These are phyloP conservation scores for Paspalum vaginatum DNA, from an alignment of 176 grass and related monocot genomes.

Conservation along the genomic window DNA sequence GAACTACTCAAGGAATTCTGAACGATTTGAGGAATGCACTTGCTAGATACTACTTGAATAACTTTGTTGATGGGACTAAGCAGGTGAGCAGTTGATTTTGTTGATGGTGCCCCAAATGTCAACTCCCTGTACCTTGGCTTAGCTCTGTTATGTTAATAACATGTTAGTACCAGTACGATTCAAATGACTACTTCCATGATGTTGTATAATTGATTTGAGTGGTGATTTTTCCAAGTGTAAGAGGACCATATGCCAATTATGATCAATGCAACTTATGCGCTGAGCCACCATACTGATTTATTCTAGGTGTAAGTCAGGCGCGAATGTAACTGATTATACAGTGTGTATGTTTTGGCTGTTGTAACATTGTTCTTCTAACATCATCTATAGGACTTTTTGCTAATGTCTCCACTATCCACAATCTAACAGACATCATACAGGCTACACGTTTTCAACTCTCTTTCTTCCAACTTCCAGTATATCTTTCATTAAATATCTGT, in stretches of 20 bases:
- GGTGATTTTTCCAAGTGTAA: neutral
- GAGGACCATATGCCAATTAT: constrained; percentile 21
- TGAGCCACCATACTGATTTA: too few species aligned
- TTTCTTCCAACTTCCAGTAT: constrained; percentile 18
- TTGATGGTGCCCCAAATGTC: neutral
- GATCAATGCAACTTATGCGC: neutral
- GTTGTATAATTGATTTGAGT: constrained; percentile 2
- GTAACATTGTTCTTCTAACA: neutral
- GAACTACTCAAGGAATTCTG: constrained; percentile 77
- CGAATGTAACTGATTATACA: too few species aligned
- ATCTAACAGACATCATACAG: neutral
- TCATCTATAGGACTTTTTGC: neutral
- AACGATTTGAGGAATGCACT: constrained; percentile 85
- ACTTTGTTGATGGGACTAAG: constrained; percentile 92
- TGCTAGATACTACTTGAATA: constrained; percentile 94
- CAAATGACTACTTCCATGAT: neutral
- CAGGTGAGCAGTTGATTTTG: constrained; percentile 59
- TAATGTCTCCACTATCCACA: constrained; percentile 23
- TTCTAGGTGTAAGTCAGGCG: too few species aligned
- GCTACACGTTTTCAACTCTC: constrained; percentile 4
- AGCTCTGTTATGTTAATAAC: constrained; percentile 7
- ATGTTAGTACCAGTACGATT: constrained; percentile 7
- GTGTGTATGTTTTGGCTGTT: too few species aligned
- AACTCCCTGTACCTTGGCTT: neutral
- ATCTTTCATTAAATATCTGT: neutral